Conservation (phyloP, 208 protist genomes). For the Trypanosoma avium region DNA sequence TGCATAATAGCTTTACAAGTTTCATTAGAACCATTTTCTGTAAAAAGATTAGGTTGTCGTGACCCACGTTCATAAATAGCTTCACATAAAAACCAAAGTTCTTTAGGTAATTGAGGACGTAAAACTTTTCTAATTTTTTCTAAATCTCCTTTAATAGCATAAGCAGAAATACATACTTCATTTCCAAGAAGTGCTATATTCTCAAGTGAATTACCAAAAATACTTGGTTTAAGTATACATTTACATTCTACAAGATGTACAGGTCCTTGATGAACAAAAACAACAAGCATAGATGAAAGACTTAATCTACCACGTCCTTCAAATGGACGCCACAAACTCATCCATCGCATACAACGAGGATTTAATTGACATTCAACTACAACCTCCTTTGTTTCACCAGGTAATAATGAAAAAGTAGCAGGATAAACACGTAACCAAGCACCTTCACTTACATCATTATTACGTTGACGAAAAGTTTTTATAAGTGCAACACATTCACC, state of each 20-base stretch:
- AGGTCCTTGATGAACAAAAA: conserved; percentile 59
- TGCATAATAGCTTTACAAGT: conserved; percentile 56
- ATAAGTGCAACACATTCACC: conserved; percentile 71
- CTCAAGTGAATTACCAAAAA: conserved; percentile 81
- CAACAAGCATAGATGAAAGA: conserved; percentile 51
- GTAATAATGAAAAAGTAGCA: conserved; percentile 58
- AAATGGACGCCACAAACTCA: conserved; percentile 65
- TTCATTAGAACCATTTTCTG: conserved; percentile 36
- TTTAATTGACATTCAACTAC: conserved; percentile 59
- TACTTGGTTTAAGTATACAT: conserved; percentile 61
- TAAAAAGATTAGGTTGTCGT: conserved; percentile 60
- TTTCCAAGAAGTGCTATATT: conserved; percentile 61
- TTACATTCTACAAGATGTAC: conserved; percentile 63
- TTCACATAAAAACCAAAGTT: conserved; percentile 81
- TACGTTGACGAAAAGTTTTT: conserved; percentile 56
- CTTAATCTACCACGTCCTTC: conserved; percentile 40
- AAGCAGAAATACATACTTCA: conserved; percentile 58
- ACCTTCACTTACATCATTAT: conserved; percentile 35
- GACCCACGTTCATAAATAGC: conserved; percentile 48
- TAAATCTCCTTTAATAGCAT: conserved; percentile 42
- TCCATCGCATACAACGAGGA: conserved; percentile 60
- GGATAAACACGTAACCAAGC: conserved; percentile 77
- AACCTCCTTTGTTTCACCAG: conserved; percentile 64
- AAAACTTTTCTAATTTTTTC: conserved; percentile 24
- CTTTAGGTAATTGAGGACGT: conserved; percentile 81